phyloP scores from a whole-genome alignment of 371 early-diverging fungal genomes.

The Mucor plumbeus region DNA sequence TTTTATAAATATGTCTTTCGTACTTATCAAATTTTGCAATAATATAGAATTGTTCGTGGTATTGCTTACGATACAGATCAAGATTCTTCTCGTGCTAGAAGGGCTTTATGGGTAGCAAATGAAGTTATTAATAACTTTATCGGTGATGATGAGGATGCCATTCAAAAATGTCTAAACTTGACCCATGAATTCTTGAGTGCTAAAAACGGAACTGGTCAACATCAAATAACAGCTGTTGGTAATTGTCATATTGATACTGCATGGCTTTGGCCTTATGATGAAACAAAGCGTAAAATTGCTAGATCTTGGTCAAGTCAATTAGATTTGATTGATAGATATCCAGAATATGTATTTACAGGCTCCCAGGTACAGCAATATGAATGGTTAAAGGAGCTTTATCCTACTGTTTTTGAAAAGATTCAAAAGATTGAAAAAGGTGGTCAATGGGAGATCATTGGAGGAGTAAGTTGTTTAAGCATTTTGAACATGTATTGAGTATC shows the following conservation, averaged over 20 bases:
- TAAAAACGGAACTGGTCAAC: slow-evolving; percentile 60
- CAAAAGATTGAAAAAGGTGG: slow-evolving; percentile 71
- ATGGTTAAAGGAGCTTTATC: slow-evolving; percentile 88
- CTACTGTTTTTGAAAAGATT: slow-evolving; percentile 80
- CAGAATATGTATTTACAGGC: slow-evolving; percentile 88
- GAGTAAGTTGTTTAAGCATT: slow-evolving; percentile 41
- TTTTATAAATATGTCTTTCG: too few relatives aligned
- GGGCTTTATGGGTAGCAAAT: slow-evolving; percentile 82
- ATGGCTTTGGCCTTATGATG: slow-evolving; percentile 94
- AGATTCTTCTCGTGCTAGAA: slow-evolving; percentile 65
- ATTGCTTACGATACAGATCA: slow-evolving; percentile 77
- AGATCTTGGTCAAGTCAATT: slow-evolving; percentile 91
- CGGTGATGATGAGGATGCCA: slow-evolving; percentile 55
- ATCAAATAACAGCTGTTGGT: slow-evolving; percentile 81
- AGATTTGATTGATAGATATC: slow-evolving; percentile 84
- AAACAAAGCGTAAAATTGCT: slow-evolving; percentile 95
- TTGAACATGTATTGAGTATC: neutral
- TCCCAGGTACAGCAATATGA: slow-evolving; percentile 94
- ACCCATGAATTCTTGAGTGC: slow-evolving; percentile 67
- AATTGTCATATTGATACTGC: slow-evolving; percentile 86
- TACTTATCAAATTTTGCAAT: too few relatives aligned
- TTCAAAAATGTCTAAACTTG: slow-evolving; percentile 62
- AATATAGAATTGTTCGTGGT: slow-evolving; percentile 69
- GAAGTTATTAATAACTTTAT: slow-evolving; percentile 79
- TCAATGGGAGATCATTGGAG: slow-evolving; percentile 95